A percentile compares a stretch with the other conserved stretches of the same genome.
Conservation (phyloP, 1,139 yeast species). For the Debaryomycetaceae sp. region DNA sequence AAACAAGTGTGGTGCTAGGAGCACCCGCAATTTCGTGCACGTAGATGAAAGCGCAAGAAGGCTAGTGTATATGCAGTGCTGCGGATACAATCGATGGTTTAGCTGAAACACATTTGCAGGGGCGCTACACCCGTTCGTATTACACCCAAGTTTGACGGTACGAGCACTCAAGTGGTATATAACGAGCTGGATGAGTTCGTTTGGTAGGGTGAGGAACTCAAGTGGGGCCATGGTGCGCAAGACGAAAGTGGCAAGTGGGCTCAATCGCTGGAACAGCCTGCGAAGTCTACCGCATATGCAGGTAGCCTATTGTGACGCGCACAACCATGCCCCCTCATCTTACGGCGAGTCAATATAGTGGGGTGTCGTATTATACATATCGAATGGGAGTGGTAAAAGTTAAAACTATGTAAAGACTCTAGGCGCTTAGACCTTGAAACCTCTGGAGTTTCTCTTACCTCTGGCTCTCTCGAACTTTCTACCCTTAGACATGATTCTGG, state of each 20-base stretch:
- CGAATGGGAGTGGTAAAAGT: slow-evolving; percentile 2
- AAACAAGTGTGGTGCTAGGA: slow-evolving; percentile 20
- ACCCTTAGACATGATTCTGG: slow-evolving; percentile 95
- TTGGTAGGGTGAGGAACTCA: too few relatives aligned
- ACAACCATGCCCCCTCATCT: too few relatives aligned
- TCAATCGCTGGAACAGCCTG: too few relatives aligned
- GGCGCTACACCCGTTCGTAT: too few relatives aligned
- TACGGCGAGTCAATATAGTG: too few relatives aligned
- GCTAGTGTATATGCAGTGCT: slow-evolving; percentile 10
- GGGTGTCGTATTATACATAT: not conserved
- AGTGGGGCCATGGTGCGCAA: too few relatives aligned
- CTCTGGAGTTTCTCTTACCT: slow-evolving; percentile 99
- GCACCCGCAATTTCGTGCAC: slow-evolving; percentile 19
- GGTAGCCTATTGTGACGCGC: too few relatives aligned
- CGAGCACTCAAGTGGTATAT: too few relatives aligned
- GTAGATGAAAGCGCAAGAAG: slow-evolving; percentile 23
- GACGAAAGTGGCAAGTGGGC: too few relatives aligned
- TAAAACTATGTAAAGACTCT: slow-evolving; percentile 12
- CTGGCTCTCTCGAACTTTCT: slow-evolving; percentile 99
- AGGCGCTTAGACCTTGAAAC: slow-evolving; percentile 98
- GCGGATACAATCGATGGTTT: slow-evolving; percentile 3
- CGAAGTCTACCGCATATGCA: too few relatives aligned
- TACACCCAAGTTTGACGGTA: too few relatives aligned
- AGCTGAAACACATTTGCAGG: too few relatives aligned
- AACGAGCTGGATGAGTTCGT: slow-evolving; percentile 1